Evolutionary conservation across 2,329 filamentous ascomycete species (phyloP), one percentile per base, ranked within the genome.

Genomic region (Diplodia scrobiculata): DNA sequence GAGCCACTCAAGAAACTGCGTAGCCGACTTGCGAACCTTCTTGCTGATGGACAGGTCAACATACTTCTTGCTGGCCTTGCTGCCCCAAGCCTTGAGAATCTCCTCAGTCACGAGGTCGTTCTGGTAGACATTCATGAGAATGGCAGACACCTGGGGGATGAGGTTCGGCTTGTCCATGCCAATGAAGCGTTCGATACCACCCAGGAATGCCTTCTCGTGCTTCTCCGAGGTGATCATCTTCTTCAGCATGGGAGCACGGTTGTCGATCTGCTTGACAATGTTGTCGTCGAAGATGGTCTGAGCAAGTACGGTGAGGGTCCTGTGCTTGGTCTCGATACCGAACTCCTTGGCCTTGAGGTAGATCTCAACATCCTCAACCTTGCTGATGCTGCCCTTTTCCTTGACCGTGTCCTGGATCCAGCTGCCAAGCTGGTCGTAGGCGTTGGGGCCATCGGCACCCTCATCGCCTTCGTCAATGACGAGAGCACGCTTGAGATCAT

Each of bases 31-130:
- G 82, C 93, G 92, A 69, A 98, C 92, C 85, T 96, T 96, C 85
- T 92, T 94, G 82, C 92, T 96, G 68, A 88, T 93, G 68, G 89
- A 77, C 68, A 96, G 80, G 77, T 98, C 94, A 72, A 96, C 91
- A 78, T 98, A 98, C 84, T 97, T 97, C 89, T 96, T 97, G 87
- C 92, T 97, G 67, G 94, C 92, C 85, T 95, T 97, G 76, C 86
- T 85, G 70, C 93, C 94, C 94, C 95, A 99, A 72, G 89, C 89
- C 80, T 89, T 91, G 76, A 96, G 87, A 17, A 92, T 87, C 69
- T 97, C 93, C 82, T 99, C 95, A 62, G 85, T 88, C 73, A 97
- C 83, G 65, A 99, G 85, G 72, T 99, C 95, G 74, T 92, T 85
- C 80, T 97, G 87, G 80, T 98, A 99, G 81, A 94, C 90, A 73